These are phyloP conservation scores for Henningerozyma blattae DNA, from an alignment of 805 yeast species.

Conservation along the genomic window DNA sequence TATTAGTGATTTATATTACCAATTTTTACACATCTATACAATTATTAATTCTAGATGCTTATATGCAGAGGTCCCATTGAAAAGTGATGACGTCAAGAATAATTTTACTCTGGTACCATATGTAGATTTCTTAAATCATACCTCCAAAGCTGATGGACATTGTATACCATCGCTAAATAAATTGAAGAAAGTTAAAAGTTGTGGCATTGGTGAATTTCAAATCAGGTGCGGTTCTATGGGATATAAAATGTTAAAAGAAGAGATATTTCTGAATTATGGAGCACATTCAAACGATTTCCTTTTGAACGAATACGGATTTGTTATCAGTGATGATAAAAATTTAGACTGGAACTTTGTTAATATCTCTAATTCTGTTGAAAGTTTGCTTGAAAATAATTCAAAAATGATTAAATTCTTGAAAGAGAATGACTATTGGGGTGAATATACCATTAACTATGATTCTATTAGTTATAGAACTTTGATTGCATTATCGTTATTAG, in stretches of 20 bases:
- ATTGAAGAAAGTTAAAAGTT: conserved; percentile 5
- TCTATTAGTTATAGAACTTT: conserved; percentile 62
- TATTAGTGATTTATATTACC: conserved; percentile 7
- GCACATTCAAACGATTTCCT: conserved; percentile 79
- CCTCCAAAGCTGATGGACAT: conserved; percentile 32
- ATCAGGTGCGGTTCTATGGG: conserved; percentile 13
- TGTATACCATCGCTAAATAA: conserved; percentile 37
- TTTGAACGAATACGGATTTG: conserved; percentile 81
- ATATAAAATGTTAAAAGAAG: conserved; percentile 29
- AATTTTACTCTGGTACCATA: conserved; percentile 86
- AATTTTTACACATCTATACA: conserved; percentile 64
- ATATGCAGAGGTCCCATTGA: conserved; percentile 55
- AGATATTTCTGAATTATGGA: conserved; percentile 70
- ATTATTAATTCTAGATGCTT: conserved; percentile 87
- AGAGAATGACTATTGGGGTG: conserved; percentile 50
- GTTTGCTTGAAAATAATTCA: conserved; percentile 19
- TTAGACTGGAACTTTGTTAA: conserved; percentile 67
- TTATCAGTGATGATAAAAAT: conserved; percentile 46
- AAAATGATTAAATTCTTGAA: conserved; percentile 35
- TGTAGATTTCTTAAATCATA: conserved; percentile 81
- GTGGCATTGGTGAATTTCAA: conserved; percentile 21
- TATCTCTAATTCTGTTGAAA: conserved; percentile 33
- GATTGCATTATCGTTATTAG: conserved; percentile 54
- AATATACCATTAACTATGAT: conserved; percentile 47
- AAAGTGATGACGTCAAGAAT: conserved; percentile 32